Percentiles rank a stretch among this genome's conserved stretches.
These are phyloP conservation scores for Polyporus arcularius DNA, from an alignment of 768 basidiomycete genomes.

Conservation along the genomic window DNA sequence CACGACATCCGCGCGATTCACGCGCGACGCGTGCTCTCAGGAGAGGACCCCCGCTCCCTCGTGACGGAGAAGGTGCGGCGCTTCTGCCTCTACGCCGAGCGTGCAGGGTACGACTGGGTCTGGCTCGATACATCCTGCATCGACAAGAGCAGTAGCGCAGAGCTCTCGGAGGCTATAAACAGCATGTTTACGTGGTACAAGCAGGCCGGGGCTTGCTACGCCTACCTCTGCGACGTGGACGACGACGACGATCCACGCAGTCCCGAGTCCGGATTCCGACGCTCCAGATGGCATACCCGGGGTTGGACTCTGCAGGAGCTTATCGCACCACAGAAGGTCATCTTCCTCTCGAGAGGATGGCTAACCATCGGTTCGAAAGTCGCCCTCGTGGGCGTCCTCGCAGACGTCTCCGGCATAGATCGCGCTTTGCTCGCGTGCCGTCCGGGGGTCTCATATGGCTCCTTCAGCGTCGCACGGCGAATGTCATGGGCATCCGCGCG, in stretches of 20 bases:
- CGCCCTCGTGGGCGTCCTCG: not conserved
- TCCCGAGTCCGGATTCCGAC: not conserved
- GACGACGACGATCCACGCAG: not conserved
- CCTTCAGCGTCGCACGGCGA: not conserved
- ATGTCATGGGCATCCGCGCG: conserved; percentile 6
- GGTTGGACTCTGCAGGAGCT: not conserved
- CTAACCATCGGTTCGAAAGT: not conserved
- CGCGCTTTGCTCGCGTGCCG: not conserved
- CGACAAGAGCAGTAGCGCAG: not conserved
- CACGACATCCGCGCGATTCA: not conserved
- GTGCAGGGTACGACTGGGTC: not conserved
- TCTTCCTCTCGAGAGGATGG: not conserved
- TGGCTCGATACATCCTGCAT: not conserved
- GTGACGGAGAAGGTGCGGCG: not conserved
- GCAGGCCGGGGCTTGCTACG: not conserved
- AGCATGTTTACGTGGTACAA: not conserved
- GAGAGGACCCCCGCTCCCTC: not conserved
- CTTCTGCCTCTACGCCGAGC: not conserved
- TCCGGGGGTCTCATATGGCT: not conserved
- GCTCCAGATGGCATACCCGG: not conserved
- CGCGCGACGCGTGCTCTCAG: not conserved
- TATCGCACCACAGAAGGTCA: not conserved
- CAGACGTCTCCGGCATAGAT: not conserved
- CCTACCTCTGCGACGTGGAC: not conserved
- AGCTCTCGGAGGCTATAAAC: not conserved